These are phyloP conservation scores for Fusarium sp. DNA, from an alignment of 2,329 filamentous ascomycete genomes.

Conservation along the genomic window DNA sequence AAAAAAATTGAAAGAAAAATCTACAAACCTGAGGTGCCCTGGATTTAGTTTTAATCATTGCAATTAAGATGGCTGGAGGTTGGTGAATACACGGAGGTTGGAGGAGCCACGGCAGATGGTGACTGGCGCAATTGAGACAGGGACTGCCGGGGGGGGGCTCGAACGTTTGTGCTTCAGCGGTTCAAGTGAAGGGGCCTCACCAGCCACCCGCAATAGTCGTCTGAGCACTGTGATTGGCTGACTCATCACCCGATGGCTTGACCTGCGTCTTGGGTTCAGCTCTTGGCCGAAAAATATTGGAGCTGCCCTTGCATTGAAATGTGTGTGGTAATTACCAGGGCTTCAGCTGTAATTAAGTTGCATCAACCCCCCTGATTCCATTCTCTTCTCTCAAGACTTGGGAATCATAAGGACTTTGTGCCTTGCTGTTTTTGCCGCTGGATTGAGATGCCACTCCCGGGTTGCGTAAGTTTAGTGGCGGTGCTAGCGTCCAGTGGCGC, in stretches of 20 bases:
- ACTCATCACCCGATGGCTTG: neutral
- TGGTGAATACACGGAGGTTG: constrained; percentile 44
- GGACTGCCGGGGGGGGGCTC: constrained; percentile 9
- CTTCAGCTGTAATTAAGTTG: neutral
- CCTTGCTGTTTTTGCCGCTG: neutral
- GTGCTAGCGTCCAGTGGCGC: constrained; percentile 29
- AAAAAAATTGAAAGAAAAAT: constrained; percentile 12
- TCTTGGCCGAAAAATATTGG: constrained; percentile 6
- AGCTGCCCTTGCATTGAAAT: constrained; percentile 1
- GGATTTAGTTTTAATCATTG: constrained; percentile 39
- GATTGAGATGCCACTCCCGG: constrained; percentile 3
- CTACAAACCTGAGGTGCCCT: constrained; percentile 22
- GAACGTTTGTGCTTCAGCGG: constrained; percentile 11
- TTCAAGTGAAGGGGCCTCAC: constrained; percentile 21
- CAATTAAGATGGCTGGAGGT: constrained; percentile 45
- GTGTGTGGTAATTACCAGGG: neutral
- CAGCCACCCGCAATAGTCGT: constrained; percentile 23
- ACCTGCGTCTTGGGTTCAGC: constrained; percentile 8
- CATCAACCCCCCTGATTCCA: neutral
- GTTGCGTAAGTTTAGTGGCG: constrained; percentile 36
- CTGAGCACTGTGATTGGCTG: constrained; percentile 20
- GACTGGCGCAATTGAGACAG: neutral
- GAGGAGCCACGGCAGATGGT: constrained; percentile 19
- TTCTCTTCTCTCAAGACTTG: neutral
- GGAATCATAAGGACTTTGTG: neutral